Evolutionary conservation across 257 asterid genomes (phyloP).

Genomic region (Solanum sitiens): DNA sequence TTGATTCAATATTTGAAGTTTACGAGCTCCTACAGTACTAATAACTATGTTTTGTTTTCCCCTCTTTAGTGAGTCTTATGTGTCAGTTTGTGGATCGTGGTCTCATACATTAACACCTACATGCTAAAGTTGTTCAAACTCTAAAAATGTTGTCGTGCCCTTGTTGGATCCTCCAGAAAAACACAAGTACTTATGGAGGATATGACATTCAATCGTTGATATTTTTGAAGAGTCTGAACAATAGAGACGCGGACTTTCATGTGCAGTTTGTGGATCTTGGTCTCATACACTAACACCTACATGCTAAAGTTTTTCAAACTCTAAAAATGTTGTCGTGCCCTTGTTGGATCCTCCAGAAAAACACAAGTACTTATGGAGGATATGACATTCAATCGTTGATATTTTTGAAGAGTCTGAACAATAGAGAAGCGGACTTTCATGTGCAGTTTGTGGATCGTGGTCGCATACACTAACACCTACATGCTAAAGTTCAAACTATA

Average conservation of each 20-base stretch:
- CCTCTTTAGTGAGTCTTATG: not conserved
- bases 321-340: not conserved
- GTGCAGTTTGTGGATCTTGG: too few species aligned
- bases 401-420: not conserved
- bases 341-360: not conserved
- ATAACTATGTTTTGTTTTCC: not conserved
- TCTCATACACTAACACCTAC: not conserved
- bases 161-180: not conserved
- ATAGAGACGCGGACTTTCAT: not conserved
- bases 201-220: accelerated
- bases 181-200: not conserved
- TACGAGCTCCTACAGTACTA: not conserved
- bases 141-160: not conserved
- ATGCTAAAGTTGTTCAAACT: not conserved
- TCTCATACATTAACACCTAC: not conserved
- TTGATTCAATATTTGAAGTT: not conserved
- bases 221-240: not conserved
- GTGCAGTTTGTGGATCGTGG: too few species aligned
- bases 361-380: not conserved
- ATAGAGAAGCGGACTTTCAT: not conserved
- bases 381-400: accelerated
- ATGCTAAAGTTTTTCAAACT: not conserved
- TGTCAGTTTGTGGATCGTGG: not conserved
- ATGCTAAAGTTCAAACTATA: too few species aligned
- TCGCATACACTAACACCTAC: too few species aligned